Base-by-base conservation (phyloP, 2,329 filamentous ascomycete species). In the Penicillium sp. region DNA sequence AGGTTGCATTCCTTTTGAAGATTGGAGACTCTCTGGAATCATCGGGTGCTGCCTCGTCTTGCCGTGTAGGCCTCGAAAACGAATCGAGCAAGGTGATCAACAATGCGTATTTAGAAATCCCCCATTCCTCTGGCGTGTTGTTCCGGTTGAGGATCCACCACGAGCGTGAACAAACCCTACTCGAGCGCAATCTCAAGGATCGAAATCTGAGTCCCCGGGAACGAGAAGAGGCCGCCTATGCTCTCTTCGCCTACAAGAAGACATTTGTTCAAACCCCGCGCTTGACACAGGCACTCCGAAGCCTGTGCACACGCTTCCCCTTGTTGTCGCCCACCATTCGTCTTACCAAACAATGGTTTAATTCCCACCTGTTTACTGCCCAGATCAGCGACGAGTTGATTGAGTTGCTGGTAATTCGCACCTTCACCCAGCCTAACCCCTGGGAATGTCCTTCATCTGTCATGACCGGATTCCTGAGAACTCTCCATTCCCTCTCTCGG, bases 81-180 rank as follows among this genome's bases (percentile, higher is more conserved):
- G 81, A 84, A 55, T 81, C 82, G 11, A 80, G 82, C 40, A 85
- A 86, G 43, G 82, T 88, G 1, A 82, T 89, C 55, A 97, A 97
- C 70, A 82, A 89, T 59, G 87, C 87, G 0, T 96, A 89, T 73
- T 80, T 99, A 9, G 93, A 97, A 68, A 81, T 97, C 29, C 79
- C 87, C 5, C 91, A 93, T 70, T 80, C 87, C 4, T 83, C 81
- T 3, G 88, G 89, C 0, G 83, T 88, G 23, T 81, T 85, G 0
- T 97, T 97, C 76, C 89, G 93, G 5, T 77, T 97, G 31, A 87
- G 93, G 45, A 91, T 97, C 59, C 88, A 95, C 68, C 90, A 92
- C 71, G 94, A 97, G 59, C 84, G 92, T 46, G 94, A 97, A 70
- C 86, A 91, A 65, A 85, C 83, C 0, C 80, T 97, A 0, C 82